A percentile compares a stretch with the other conserved stretches of the same genome.
Evolutionary conservation across 352 stramenopile species (phyloP).

Genomic region (Globisporangium radiosum): DNA sequence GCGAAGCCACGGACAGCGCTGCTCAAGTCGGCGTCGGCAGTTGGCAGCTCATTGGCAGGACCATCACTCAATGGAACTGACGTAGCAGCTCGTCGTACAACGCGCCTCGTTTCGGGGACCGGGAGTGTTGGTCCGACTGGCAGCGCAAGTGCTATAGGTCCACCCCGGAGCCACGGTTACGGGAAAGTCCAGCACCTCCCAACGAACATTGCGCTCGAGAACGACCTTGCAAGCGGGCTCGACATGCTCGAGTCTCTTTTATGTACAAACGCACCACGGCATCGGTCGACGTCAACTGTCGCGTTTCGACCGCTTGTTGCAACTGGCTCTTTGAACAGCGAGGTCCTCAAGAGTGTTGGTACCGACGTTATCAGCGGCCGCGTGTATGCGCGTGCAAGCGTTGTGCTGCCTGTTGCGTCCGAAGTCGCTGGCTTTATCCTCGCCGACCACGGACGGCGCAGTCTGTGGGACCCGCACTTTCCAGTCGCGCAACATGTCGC

Average conservation of each 20-base stretch:
- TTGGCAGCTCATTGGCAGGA: too few species aligned
- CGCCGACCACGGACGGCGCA: constrained; percentile 53
- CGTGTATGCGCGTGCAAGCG: constrained; percentile 51
- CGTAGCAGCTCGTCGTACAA: not conserved
- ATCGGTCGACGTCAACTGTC: constrained; percentile 21
- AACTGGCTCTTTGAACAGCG: constrained; percentile 15
- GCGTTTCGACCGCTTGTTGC: constrained; percentile 53
- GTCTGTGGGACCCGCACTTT: constrained; percentile 80
- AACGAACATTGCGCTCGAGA: constrained; percentile 72
- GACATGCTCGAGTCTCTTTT: constrained; percentile 62
- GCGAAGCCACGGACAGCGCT: not conserved
- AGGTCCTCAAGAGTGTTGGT: constrained; percentile 57
- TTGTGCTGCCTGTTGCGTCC: constrained; percentile 56
- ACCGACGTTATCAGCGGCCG: constrained; percentile 27
- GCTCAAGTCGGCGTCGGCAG: constrained; percentile 3
- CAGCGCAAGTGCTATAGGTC: constrained; percentile 15
- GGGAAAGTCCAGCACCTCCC: constrained; percentile 51
- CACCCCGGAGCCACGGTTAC: constrained; percentile 13
- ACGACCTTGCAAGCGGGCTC: constrained; percentile 56
- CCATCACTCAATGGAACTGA: too few species aligned
- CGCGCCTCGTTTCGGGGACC: constrained; percentile 1
- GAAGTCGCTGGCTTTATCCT: constrained; percentile 62
- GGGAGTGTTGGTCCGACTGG: constrained; percentile 17
- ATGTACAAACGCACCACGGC: constrained; percentile 15
- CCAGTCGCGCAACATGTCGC: constrained; percentile 52